A percentile compares a stretch with the other conserved stretches of the same genome.
phyloP scores from a whole-genome alignment of 257 asterid species.

The Ligustrum vulgare region DNA sequence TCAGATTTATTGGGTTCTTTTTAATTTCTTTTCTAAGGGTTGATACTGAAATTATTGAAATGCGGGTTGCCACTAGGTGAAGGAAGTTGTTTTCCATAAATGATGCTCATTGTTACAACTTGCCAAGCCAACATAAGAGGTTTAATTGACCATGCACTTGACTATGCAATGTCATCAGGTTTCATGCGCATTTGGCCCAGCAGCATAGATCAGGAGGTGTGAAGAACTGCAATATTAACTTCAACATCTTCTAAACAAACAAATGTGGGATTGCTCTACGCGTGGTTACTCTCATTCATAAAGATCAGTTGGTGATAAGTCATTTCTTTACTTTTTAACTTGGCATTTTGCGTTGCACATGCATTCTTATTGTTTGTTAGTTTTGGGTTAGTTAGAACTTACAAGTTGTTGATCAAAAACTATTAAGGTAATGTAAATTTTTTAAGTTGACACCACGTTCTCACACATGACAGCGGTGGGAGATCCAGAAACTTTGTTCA shows the following conservation, averaged over 20 bases:
- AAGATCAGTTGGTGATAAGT: not conserved
- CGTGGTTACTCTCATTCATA: not conserved
- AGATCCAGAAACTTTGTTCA: no score
- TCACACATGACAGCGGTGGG: no score
- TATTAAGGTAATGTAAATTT: not conserved
- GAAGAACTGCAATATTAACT: not conserved
- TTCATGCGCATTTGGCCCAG: not conserved
- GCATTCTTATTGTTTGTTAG: not conserved
- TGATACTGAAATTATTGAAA: not conserved
- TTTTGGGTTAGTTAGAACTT: not conserved
- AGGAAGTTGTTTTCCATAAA: not conserved
- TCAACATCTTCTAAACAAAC: not conserved
- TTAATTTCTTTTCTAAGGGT: not conserved
- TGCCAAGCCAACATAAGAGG: not conserved
- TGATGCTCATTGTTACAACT: not conserved
- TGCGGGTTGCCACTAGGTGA: not conserved
- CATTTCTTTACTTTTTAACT: not conserved
- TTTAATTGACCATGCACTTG: not conserved
- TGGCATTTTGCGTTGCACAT: not conserved
- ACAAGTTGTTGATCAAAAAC: not conserved
- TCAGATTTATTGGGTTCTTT: no score
- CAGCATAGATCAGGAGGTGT: not conserved
- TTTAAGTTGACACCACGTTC: conserved; percentile 8
- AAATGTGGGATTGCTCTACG: not conserved
- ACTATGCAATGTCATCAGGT: not conserved